Evolutionary conservation across 495 filamentous ascomycete species (phyloP).

Genomic region (Aspergillus mulundensis): DNA sequence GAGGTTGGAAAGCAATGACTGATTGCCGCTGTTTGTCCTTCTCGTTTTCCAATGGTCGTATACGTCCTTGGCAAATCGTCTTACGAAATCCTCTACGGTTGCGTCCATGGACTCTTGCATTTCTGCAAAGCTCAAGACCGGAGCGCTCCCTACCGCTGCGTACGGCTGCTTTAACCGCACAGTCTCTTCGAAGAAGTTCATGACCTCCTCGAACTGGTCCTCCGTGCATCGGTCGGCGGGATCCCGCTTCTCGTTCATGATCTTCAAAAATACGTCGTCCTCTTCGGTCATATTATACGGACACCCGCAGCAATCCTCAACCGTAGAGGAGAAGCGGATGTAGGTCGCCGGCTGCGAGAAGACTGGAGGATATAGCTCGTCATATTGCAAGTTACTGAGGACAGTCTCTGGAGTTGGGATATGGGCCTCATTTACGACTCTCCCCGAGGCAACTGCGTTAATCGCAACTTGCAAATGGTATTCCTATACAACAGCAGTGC

Average conservation of each 20-base stretch:
- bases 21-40: constrained; percentile 62
- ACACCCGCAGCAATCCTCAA: constrained; percentile 85
- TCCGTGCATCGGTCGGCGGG: constrained; percentile 67
- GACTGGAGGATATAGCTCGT: constrained; percentile 71
- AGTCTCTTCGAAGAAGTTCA: constrained; percentile 92
- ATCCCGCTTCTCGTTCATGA: constrained; percentile 72
- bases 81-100: constrained; percentile 58
- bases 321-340: constrained; percentile 96
- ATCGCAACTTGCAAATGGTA: constrained; percentile 96
- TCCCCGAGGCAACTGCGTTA: constrained; percentile 68
- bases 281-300: constrained; percentile 91
- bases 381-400: constrained; percentile 73
- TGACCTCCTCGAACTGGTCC: constrained; percentile 87
- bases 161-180: constrained; percentile 76
- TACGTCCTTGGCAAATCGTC: constrained; percentile 74
- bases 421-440: constrained; percentile 62
- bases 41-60: constrained; percentile 87
- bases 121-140: constrained; percentile 72
- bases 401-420: constrained; percentile 87
- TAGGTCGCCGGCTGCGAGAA: constrained; percentile 86
- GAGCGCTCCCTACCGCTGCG: constrained; percentile 79
- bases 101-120: constrained; percentile 76
- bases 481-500: constrained; percentile 58
- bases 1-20: constrained; percentile 64
- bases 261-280: constrained; percentile 79